Percentiles rank a stretch among this genome's conserved stretches.
phyloP scores from a whole-genome alignment of 305 asterid genomes.

The Fraxinus latifolia region DNA sequence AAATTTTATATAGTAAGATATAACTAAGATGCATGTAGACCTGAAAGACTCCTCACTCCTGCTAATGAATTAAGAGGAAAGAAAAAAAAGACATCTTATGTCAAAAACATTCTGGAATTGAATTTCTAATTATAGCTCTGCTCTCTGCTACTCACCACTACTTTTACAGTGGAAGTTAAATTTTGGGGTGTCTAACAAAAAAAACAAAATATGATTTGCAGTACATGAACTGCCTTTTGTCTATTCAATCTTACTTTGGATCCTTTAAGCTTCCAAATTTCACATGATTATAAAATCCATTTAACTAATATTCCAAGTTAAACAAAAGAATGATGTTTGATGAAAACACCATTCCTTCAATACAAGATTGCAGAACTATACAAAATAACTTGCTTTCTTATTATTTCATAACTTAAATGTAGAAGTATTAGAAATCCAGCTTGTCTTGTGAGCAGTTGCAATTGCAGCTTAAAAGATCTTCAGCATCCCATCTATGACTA shows the following conservation, averaged over 20 bases:
- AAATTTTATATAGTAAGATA: constrained; percentile 6
- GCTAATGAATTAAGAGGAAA: constrained; percentile 15
- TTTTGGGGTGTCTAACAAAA: background rate
- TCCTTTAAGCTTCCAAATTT: background rate
- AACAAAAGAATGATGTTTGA: background rate
- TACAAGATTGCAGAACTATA: background rate
- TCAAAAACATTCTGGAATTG: background rate
- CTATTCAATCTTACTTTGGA: background rate
- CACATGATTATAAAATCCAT: background rate
- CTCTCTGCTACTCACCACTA: background rate
- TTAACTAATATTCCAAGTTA: background rate
- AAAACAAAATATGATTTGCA: background rate
- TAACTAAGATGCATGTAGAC: constrained; percentile 9
- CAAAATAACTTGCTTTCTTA: background rate
- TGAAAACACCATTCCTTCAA: background rate
- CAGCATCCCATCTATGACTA: background rate
- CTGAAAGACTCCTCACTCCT: constrained; percentile 12
- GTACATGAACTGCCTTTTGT: background rate
- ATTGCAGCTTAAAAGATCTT: background rate
- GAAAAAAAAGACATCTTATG: background rate
- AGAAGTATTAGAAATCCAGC: background rate
- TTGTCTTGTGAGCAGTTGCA: background rate
- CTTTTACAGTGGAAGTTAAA: background rate
- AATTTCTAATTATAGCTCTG: background rate
- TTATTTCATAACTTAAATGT: background rate